Evolutionary conservation across 352 stramenopile species (phyloP).

Genomic region (Globisporangium acanthophoron): DNA sequence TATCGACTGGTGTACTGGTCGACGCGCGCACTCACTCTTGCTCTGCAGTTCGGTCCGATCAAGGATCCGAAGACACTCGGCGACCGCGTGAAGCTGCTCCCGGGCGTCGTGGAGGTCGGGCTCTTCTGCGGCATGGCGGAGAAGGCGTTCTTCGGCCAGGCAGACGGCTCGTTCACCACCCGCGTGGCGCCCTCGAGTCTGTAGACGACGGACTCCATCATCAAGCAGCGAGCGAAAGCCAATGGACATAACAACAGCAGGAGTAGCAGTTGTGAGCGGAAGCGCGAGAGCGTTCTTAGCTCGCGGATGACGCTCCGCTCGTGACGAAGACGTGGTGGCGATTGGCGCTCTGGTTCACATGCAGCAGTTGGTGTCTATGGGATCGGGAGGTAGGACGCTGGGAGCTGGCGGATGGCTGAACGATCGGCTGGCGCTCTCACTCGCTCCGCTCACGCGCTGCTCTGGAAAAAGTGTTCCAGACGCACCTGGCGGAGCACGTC

Average conservation of each 20-base stretch:
- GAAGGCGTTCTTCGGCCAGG: constrained; percentile 86
- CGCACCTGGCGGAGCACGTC: constrained; percentile 69
- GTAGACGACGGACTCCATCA: constrained; percentile 6
- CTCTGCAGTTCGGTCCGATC: constrained; percentile 62
- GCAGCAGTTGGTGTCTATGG: background rate
- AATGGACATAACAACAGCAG: constrained; percentile 4
- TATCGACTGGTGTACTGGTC: background rate
- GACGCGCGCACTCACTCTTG: background rate
- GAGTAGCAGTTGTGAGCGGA: background rate
- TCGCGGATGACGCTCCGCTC: background rate
- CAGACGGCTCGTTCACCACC: constrained; percentile 76
- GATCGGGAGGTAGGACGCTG: background rate
- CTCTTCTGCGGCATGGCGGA: constrained; percentile 86
- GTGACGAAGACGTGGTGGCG: background rate
- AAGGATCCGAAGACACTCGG: constrained; percentile 58
- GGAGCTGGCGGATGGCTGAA: background rate
- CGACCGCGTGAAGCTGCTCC: constrained; percentile 70
- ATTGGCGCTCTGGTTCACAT: background rate
- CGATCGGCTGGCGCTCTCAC: background rate
- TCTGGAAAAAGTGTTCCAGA: constrained; percentile 63
- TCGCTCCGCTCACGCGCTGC: constrained; percentile 5
- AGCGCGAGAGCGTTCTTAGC: background rate
- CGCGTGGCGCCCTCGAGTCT: constrained; percentile 27
- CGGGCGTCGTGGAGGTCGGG: constrained; percentile 85
- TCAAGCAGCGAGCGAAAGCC: background rate